These are phyloP conservation scores for Kwoniella mangroviensis DNA, from an alignment of 768 basidiomycete species.

Conservation along the genomic window DNA sequence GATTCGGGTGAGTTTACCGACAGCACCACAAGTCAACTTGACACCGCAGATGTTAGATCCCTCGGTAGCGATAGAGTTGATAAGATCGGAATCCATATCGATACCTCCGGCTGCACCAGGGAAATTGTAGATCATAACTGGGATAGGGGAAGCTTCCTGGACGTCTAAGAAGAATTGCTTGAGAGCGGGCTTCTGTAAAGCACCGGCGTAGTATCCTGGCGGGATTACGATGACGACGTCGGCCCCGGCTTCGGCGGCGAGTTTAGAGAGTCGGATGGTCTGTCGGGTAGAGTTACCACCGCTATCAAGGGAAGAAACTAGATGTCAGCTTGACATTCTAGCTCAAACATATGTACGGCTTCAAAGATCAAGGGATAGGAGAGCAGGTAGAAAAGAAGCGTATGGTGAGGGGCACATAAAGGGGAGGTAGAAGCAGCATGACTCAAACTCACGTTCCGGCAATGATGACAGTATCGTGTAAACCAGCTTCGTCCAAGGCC, in stretches of 20 bases:
- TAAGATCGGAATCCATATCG: conserved; percentile 86
- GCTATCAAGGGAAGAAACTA: conserved; percentile 22
- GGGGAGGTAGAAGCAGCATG: not conserved
- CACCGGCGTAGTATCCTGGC: conserved; percentile 85
- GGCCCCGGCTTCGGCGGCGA: conserved; percentile 82
- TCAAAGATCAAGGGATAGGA: too few species aligned
- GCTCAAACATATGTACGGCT: too few species aligned
- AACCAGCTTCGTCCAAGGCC: conserved; percentile 71
- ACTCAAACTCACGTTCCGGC: conserved; percentile 67
- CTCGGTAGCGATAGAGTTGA: conserved; percentile 75
- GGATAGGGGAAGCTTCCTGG: conserved; percentile 77
- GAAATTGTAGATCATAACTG: conserved; percentile 87
- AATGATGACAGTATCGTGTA: conserved; percentile 69
- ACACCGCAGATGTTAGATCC: conserved; percentile 81
- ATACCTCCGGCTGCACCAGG: conserved; percentile 87
- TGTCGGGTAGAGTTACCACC: conserved; percentile 82
- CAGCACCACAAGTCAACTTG: conserved; percentile 90
- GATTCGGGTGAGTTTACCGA: conserved; percentile 87
- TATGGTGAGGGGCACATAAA: not conserved
- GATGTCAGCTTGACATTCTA: not conserved
- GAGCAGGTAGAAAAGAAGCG: not conserved
- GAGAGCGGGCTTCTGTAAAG: conserved; percentile 69
- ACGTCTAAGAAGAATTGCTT: conserved; percentile 81
- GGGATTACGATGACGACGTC: conserved; percentile 84
- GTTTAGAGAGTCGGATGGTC: conserved; percentile 72